phyloP scores from a whole-genome alignment of 2,329 filamentous ascomycete species.

The Cercospora berteroae region DNA sequence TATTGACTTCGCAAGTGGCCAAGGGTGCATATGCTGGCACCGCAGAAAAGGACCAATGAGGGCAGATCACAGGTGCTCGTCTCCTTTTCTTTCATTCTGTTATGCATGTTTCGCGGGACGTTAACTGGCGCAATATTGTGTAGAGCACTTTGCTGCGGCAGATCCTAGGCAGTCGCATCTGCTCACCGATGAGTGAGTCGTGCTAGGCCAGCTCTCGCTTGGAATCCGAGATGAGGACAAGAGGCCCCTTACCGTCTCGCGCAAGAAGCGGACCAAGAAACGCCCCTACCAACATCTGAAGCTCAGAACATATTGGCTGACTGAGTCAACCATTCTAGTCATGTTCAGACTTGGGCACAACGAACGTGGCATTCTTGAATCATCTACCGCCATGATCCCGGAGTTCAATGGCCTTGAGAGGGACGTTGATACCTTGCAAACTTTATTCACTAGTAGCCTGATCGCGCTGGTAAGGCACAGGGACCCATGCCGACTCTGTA shows the following conservation, averaged over 20 bases:
- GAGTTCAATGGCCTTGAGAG: neutral
- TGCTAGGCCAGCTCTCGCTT: neutral
- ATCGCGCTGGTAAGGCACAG: neutral
- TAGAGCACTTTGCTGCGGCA: neutral
- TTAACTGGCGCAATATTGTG: neutral
- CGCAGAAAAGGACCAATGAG: neutral
- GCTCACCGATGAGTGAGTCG: neutral
- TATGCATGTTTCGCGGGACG: neutral
- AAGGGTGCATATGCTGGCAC: neutral
- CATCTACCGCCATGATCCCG: neutral
- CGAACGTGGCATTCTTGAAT: neutral
- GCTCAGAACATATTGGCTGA: neutral
- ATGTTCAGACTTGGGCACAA: neutral
- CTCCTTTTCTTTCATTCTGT: neutral
- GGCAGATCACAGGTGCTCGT: neutral
- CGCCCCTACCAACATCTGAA: neutral
- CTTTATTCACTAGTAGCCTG: neutral
- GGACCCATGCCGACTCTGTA: neutral
- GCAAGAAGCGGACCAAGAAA: neutral
- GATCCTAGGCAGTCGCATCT: neutral
- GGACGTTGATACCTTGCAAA: neutral
- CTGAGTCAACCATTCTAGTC: neutral
- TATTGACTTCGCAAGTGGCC: neutral
- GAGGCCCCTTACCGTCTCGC: neutral
- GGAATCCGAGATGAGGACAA: neutral